Evolutionary conservation across 2,329 filamentous ascomycete genomes (phyloP).

Genomic region (Penicillium sclerotigenum): DNA sequence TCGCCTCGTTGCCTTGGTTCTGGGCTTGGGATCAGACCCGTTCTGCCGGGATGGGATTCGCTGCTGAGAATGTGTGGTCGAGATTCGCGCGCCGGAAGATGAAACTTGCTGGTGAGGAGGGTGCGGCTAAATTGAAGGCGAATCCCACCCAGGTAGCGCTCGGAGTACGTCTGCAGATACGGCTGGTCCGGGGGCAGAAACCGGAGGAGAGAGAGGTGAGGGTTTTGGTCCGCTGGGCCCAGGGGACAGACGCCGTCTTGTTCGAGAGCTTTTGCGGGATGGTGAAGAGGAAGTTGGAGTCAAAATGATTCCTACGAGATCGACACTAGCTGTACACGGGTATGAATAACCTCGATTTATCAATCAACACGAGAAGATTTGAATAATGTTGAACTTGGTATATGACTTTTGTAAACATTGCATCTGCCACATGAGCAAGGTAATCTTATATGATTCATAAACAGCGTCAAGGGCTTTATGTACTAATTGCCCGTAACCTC

Average conservation of each 20-base stretch:
- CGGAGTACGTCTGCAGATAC: conserved; percentile 58
- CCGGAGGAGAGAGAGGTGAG: conserved; percentile 42
- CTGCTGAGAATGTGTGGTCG: conserved; percentile 71
- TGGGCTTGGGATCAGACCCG: conserved; percentile 62
- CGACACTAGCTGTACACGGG: too few species aligned
- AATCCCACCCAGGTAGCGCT: conserved; percentile 46
- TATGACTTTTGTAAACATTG: conserved; percentile 1
- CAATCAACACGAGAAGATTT: neutral
- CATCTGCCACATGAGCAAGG: neutral
- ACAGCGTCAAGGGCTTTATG: conserved; percentile 8
- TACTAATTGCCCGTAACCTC: conserved; percentile 35
- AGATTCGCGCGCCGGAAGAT: conserved; percentile 65
- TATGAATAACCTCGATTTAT: neutral
- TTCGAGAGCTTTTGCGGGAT: conserved; percentile 89
- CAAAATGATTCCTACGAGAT: neutral
- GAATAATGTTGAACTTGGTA: conserved; percentile 1
- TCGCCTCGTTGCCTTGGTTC: conserved; percentile 57
- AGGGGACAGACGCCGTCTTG: conserved; percentile 67
- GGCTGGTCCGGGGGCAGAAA: conserved; percentile 25
- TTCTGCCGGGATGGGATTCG: conserved; percentile 59
- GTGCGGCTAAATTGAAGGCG: conserved; percentile 28
- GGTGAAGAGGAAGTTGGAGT: conserved; percentile 56
- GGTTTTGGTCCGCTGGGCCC: conserved; percentile 65
- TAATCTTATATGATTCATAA: conserved; percentile 5
- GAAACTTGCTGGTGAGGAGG: conserved; percentile 23